Conservation (phyloP, 2,329 filamentous ascomycete genomes). For the Chaetomium sp. region DNA sequence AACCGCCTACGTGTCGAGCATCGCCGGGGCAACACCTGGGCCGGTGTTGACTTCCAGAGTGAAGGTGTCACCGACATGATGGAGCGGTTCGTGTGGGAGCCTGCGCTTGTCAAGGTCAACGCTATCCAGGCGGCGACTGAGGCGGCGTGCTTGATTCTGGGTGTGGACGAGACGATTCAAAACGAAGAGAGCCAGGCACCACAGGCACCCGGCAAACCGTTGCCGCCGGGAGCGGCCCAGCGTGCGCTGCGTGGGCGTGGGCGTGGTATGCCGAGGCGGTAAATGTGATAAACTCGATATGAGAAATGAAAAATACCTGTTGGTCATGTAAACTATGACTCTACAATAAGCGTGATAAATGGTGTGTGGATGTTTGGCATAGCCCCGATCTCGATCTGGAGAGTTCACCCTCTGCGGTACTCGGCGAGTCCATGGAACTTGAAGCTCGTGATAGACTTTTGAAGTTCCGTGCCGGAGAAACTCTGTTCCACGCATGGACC, state of each 20-base stretch:
- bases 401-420: too few relatives aligned
- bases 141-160: conserved; percentile 88
- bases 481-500: too few relatives aligned
- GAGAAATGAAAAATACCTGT: conserved; percentile 4
- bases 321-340: neutral
- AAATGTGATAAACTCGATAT: conserved; percentile 8
- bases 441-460: too few relatives aligned
- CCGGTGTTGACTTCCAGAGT: conserved; percentile 87
- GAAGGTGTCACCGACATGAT: conserved; percentile 94
- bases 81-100: conserved; percentile 95
- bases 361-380: neutral
- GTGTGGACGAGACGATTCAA: conserved; percentile 96
- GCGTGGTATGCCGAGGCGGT: conserved; percentile 83
- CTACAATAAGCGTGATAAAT: neutral
- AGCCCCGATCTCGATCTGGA: neutral
- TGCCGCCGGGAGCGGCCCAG: conserved; percentile 80
- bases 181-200: conserved; percentile 89
- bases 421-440: too few relatives aligned
- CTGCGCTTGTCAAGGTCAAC: conserved; percentile 91
- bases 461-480: too few relatives aligned
- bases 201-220: conserved; percentile 68
- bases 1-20: conserved; percentile 96
- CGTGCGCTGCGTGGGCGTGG: conserved; percentile 77
- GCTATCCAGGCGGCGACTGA: conserved; percentile 94
- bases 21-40: conserved; percentile 86